These are phyloP conservation scores for Glycyrrhiza uralensis DNA, from an alignment of 306 rosid species.

Conservation along the genomic window DNA sequence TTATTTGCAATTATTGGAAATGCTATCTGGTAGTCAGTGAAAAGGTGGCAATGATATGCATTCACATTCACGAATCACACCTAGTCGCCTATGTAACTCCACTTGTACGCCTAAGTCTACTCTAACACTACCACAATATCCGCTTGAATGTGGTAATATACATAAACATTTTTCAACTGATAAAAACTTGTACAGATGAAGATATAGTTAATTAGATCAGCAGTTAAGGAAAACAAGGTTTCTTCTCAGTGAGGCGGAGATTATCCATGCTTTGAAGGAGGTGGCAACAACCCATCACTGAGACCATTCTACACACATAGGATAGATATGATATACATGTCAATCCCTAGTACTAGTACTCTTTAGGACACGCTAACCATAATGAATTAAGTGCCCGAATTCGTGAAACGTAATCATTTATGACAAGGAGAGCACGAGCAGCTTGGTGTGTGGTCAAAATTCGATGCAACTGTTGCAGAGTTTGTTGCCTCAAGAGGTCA, in stretches of 20 bases:
- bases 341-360: constrained; percentile 27
- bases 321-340: neutral
- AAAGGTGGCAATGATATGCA: neutral
- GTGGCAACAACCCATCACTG: neutral
- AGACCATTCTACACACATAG: neutral
- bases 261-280: neutral
- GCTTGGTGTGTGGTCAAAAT: constrained; percentile 72
- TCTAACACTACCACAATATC: neutral
- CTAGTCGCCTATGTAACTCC: neutral
- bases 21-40: neutral
- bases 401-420: constrained; percentile 63
- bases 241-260: neutral
- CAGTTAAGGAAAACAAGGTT: neutral
- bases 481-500: constrained; percentile 81
- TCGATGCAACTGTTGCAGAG: constrained; percentile 74
- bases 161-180: constrained; percentile 16
- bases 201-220: constrained; percentile 21
- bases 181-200: constrained; percentile 18
- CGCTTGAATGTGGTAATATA: neutral
- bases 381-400: constrained; percentile 81
- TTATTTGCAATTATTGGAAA: neutral
- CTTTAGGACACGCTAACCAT: constrained; percentile 83
- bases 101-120: no score
- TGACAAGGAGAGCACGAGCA: constrained; percentile 69
- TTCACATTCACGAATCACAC: no score